Base-by-base conservation (phyloP, 352 stramenopile species). In the Globisporangium canariense region DNA sequence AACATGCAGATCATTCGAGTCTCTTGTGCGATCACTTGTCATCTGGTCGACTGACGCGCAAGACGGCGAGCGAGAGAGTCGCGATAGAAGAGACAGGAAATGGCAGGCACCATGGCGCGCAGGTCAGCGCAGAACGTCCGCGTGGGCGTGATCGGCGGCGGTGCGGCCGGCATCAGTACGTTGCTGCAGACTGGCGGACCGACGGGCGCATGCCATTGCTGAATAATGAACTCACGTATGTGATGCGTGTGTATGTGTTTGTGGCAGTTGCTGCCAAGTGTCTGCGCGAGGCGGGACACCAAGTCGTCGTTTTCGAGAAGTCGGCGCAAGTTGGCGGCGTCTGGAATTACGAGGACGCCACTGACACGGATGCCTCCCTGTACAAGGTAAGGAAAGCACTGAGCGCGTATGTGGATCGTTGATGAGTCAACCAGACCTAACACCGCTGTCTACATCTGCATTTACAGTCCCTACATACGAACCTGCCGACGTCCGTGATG, bases 401-500 rank as follows among this genome's bases (percentile, higher is more conserved):
- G 10, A 4, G 36, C 46, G 7, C 50, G 18, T 25, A 22, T 58
- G 3, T 18, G 22, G 36, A 20, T 10, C 9, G 5, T 49, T 10
- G 6, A 49, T n/a, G n/a, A 20, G 16, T 22, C 4, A 11, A 18
- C 40, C 40, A n/a, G 13, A 46, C 18, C 43, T 41, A 22, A 22
- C 18, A 20, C 14, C 40, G 14, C 14, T 34, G 18, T 16, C 30
- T 18, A 28, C 14, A 22, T 41, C 9, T 41, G 8, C 36, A 32
- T 6, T 9, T 52, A 30, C 32, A 91, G 81, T 94, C 85, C 10
- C 72, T 94, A 56, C 85, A 82, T 53, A 94, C 85, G 49, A 94
- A 94, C 62, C 52, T 94, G 20, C 85, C 85, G 49, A 92, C 81
- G 7, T 65, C 81, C 11, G 86, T 92, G 63, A 94, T 94, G 85